Base-by-base conservation (phyloP, 305 asterid species). In the Fraxinus platypoda region DNA sequence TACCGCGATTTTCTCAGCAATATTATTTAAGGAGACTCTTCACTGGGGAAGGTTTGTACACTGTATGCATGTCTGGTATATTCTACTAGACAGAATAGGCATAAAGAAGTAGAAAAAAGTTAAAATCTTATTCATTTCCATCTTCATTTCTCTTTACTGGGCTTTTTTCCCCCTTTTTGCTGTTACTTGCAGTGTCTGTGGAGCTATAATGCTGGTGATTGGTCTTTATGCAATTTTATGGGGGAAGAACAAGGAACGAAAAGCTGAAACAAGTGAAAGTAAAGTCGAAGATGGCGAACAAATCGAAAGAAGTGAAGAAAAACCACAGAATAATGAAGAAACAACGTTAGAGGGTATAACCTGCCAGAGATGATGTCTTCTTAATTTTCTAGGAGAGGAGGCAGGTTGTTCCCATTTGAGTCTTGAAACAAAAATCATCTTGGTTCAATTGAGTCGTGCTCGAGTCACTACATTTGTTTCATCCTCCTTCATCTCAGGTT, bases 1-100 rank as follows among this genome's bases (percentile, higher is more conserved):
- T 4, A 82, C 93, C 0, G 94, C 93, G 71, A 49, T 86, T 26
- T 85, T 87, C 83, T 89, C 94, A 0, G 85, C 88, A 26, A 30
- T 86, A 4, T 52, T 89, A 11, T 84, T 88, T 28, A 84, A 88
- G 43, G 94, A 91, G 78, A 79, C 88, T 77, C 89, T 91, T 33
- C 81, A 87, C 30, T 85, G 79, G 86, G 93, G 91, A 88, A 90
- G 93, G 91, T 88, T 30, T 13, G 41, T 31, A 71, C 3, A 3
- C 13, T 71, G 3, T 6, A 13, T 30, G n/a, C 74, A 1, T 25
- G 9, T 66, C 2, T 26, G 73, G n/a, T 64, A 26, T 64, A 64
- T 25, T 64, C 15, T 2, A 57, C 28, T 57, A 57, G 68, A 57
- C 4, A 57, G 11, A 6, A 57, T 57, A n/a, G 66, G 28, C 4